A percentile compares a stretch with the other conserved stretches of the same genome.
Evolutionary conservation across 768 basidiomycete genomes (phyloP).

Genomic region (Peribolospora baueri): DNA sequence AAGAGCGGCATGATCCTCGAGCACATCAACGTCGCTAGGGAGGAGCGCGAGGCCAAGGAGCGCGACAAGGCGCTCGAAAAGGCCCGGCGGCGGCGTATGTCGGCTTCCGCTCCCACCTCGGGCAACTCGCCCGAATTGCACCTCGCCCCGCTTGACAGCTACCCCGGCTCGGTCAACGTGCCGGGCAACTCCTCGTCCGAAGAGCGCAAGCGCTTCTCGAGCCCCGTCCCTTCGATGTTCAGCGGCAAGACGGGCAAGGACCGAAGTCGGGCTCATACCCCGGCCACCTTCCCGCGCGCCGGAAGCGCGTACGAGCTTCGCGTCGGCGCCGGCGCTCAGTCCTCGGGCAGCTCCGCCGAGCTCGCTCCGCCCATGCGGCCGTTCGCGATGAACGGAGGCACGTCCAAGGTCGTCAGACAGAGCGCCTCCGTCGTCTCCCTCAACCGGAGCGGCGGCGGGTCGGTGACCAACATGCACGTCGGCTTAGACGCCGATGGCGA

Average conservation of each 20-base stretch:
- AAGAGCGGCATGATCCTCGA: constrained; percentile 79
- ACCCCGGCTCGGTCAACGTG: background rate
- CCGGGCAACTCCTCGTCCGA: background rate
- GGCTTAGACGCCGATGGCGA: constrained; percentile 12
- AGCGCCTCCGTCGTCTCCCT: constrained; percentile 7
- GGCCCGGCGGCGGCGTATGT: background rate
- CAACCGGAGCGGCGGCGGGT: constrained; percentile 10
- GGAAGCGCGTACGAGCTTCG: constrained; percentile 4
- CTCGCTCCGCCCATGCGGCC: constrained; percentile 2
- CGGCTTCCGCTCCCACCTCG: no score
- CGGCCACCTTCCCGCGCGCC: background rate
- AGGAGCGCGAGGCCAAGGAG: constrained; percentile 6
- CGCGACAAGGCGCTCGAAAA: constrained; percentile 2
- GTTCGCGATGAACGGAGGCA: constrained; percentile 2
- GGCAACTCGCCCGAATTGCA: background rate
- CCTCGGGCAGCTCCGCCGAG: constrained; percentile 3
- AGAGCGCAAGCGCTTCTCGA: background rate
- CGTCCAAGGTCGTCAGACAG: constrained; percentile 6
- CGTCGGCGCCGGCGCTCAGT: no score
- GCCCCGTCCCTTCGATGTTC: background rate
- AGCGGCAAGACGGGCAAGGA: background rate
- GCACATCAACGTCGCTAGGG: constrained; percentile 45
- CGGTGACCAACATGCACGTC: constrained; percentile 16
- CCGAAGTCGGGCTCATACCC: background rate
- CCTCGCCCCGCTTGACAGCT: no score